Base-by-base conservation (phyloP, 345 rosid genomes). In the Gossypium thurberi region DNA sequence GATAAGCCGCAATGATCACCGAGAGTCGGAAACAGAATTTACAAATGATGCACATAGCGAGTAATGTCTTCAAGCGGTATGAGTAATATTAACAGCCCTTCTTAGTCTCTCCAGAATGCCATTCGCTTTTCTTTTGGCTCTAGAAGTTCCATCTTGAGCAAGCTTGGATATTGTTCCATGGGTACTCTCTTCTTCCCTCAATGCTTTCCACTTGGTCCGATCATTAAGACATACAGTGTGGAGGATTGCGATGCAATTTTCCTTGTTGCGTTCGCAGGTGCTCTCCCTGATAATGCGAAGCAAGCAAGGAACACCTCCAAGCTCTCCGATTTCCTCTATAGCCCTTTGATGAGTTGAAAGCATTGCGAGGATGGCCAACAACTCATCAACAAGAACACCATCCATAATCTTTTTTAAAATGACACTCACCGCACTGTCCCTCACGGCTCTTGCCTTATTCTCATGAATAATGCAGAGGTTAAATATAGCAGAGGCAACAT, bases 61-160 rank as follows among this genome's bases (percentile, higher is more conserved):
- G 8, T 51, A 17, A 51, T 17, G 17, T 46, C 44, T 52, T 90
- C 83, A 95, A 21, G 98, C 96, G 1, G 99, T 92, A 73, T 95
- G 97, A 1, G 99, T 92, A 46, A 87, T 85, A 82, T 86, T 91
- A 81, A 86, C 80, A 66, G 84, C 80, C 65, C 90, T 83, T 65
- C 81, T 87, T 76, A 95, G 71, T 82, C 96, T 87, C 47, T 88
- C 99, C 23, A 95, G 88, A 51, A 92, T 85, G 50, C 89, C 89
- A 11, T 69, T 85, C 4, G 99, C 99, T 80, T 95, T 95, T 81
- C 99, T 86, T 85, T 88, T 88, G 64, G 99, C 99, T 82, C 99
- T 87, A 10, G 99, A 83, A 57, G 98, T 92, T 55, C 98, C 99
- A 40, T 87, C 88, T 58, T 83, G 80, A 18, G 90, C 82, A 72